These are phyloP conservation scores for Clonostachys solani DNA, from an alignment of 2,329 filamentous ascomycete species.

Conservation along the genomic window DNA sequence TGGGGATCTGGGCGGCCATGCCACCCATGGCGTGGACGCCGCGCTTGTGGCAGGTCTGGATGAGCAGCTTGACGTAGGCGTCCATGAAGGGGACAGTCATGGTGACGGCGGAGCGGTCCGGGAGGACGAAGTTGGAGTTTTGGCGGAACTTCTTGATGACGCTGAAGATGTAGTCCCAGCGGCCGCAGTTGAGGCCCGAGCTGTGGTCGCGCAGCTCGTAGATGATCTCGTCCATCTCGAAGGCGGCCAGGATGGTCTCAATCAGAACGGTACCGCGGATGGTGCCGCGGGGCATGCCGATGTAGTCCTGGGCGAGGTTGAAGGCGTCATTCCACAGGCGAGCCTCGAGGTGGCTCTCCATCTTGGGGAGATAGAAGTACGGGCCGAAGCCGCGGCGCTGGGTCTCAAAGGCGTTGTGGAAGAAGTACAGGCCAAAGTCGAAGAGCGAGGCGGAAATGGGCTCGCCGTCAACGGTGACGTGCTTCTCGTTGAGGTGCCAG, in stretches of 20 bases:
- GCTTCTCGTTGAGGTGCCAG: constrained; percentile 98
- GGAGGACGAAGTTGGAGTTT: constrained; percentile 87
- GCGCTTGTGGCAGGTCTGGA: constrained; percentile 95
- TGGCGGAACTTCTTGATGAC: constrained; percentile 99
- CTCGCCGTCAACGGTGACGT: constrained; percentile 92
- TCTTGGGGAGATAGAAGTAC: constrained; percentile 98
- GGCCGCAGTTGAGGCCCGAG: constrained; percentile 93
- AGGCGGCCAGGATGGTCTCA: constrained; percentile 95
- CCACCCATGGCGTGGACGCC: constrained; percentile 99
- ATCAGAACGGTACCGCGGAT: constrained; percentile 95
- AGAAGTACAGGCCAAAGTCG: constrained; percentile 98
- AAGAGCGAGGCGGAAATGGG: constrained; percentile 90
- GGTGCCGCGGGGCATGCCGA: constrained; percentile 84
- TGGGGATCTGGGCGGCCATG: constrained; percentile 98
- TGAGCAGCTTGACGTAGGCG: constrained; percentile 89
- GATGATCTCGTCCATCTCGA: constrained; percentile 99
- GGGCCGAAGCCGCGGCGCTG: constrained; percentile 81
- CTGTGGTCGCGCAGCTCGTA: constrained; percentile 97
- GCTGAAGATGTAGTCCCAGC: constrained; percentile 99
- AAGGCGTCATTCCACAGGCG: constrained; percentile 98
- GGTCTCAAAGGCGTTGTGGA: constrained; percentile 91
- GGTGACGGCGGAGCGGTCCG: constrained; percentile 85
- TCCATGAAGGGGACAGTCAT: constrained; percentile 99
- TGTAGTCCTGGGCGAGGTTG: constrained; percentile 91
- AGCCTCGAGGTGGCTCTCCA: constrained; percentile 96